phyloP scores from a whole-genome alignment of 805 yeast species.

The Yamadazyma phyllophila region DNA sequence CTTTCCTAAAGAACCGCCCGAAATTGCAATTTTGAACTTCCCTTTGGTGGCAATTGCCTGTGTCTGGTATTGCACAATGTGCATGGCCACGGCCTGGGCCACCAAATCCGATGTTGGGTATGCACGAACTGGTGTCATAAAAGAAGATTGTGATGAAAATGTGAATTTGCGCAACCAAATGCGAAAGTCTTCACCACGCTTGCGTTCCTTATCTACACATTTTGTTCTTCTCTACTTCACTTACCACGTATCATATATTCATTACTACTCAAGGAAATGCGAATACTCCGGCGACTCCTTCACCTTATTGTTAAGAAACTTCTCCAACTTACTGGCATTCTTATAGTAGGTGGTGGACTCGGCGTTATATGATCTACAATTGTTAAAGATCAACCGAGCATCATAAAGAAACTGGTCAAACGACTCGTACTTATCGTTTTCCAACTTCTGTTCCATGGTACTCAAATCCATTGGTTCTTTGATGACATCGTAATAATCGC shows the following conservation, averaged over 20 bases:
- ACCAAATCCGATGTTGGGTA: constrained; percentile 57
- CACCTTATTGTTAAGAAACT: constrained; percentile 76
- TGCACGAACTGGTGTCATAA: constrained; percentile 35
- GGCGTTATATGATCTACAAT: constrained; percentile 89
- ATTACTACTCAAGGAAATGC: constrained; percentile 55
- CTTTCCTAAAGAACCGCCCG: constrained; percentile 89
- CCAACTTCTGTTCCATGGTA: constrained; percentile 92
- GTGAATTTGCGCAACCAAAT: neutral
- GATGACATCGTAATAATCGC: constrained; percentile 93
- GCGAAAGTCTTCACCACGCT: too few relatives aligned
- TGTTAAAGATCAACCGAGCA: constrained; percentile 78
- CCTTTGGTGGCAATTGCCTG: constrained; percentile 46
- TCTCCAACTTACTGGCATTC: constrained; percentile 91
- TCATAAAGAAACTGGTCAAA: constrained; percentile 93
- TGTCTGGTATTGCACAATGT: constrained; percentile 61
- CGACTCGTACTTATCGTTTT: constrained; percentile 84
- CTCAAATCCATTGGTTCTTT: constrained; percentile 98
- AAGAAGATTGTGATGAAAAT: neutral
- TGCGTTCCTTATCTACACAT: too few relatives aligned
- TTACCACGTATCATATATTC: neutral
- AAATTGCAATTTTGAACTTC: constrained; percentile 71
- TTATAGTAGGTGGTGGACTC: constrained; percentile 94
- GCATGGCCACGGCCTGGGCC: constrained; percentile 63
- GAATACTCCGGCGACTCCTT: constrained; percentile 92
- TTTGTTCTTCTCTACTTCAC: too few relatives aligned